Conservation (phyloP, 768 basidiomycete species). For the Tulasnella calospora region DNA sequence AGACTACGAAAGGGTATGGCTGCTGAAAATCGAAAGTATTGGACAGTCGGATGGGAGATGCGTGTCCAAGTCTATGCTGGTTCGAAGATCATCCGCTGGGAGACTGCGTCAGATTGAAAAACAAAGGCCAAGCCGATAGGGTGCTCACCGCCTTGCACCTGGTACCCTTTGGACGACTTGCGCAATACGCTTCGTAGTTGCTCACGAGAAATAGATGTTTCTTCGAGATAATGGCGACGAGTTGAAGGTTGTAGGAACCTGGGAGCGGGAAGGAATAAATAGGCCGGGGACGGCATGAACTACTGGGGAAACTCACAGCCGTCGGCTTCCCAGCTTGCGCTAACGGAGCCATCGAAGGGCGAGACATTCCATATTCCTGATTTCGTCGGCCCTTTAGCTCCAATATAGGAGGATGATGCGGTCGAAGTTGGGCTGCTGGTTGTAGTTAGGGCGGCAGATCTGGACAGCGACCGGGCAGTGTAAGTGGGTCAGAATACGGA, state of each 20-base stretch:
- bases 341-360: neutral
- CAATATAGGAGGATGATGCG: neutral
- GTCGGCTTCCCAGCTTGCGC: neutral
- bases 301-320: neutral
- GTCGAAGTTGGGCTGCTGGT: neutral
- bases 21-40: neutral
- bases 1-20: slow-evolving; percentile 4
- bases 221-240: neutral
- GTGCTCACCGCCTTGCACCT: neutral
- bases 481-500: neutral
- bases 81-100: neutral
- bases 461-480: neutral
- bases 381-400: neutral
- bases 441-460: neutral
- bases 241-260: neutral
- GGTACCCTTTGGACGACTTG: neutral
- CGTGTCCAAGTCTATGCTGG: neutral
- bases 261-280: neutral
- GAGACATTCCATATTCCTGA: neutral
- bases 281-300: neutral
- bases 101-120: neutral
- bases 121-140: neutral
- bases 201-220: neutral
- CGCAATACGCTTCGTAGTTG: slow-evolving; percentile 5
- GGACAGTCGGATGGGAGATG: neutral